A percentile compares a stretch with the other conserved stretches of the same genome.
phyloP scores from a whole-genome alignment of 306 rosid genomes.

The Castanospermum australe region DNA sequence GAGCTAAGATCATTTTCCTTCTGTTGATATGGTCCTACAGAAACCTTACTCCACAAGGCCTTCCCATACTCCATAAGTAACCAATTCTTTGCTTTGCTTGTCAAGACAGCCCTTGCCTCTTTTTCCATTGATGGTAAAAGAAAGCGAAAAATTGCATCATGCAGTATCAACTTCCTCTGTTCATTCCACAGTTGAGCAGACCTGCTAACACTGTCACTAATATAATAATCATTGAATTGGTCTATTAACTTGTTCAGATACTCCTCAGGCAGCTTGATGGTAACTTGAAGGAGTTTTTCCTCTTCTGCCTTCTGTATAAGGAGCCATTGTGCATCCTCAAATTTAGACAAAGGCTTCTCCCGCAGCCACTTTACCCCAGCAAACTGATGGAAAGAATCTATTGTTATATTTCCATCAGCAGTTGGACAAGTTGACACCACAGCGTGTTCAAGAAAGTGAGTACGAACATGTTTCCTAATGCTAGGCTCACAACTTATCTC shows the following conservation, averaged over 20 bases:
- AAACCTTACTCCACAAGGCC: slow-evolving; percentile 85
- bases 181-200: slow-evolving; percentile 98
- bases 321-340: slow-evolving; percentile 96
- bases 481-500: slow-evolving; percentile 99
- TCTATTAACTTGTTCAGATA: slow-evolving; percentile 65
- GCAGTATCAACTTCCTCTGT: slow-evolving; percentile 88
- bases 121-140: slow-evolving; percentile 95
- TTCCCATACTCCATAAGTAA: slow-evolving; percentile 85
- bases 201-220: slow-evolving; percentile 95
- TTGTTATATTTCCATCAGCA: slow-evolving; percentile 64
- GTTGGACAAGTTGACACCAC: slow-evolving; percentile 91
- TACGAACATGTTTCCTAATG: slow-evolving; percentile 85
- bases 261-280: slow-evolving; percentile 83
- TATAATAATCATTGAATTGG: slow-evolving; percentile 86
- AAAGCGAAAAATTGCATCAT: slow-evolving; percentile 79
- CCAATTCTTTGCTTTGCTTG: slow-evolving; percentile 79
- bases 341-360: slow-evolving; percentile 79
- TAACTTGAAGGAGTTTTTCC: slow-evolving; percentile 88
- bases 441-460: slow-evolving; percentile 79
- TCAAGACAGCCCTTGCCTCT: slow-evolving; percentile 82
- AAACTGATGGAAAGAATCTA: slow-evolving; percentile 92
- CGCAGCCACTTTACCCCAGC: slow-evolving; percentile 89
- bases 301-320: slow-evolving; percentile 97
- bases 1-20: slow-evolving; percentile 82
- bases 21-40: slow-evolving; percentile 90